Evolutionary conservation across 257 asterid genomes (phyloP).

Genomic region (Solanum bukasovii): DNA sequence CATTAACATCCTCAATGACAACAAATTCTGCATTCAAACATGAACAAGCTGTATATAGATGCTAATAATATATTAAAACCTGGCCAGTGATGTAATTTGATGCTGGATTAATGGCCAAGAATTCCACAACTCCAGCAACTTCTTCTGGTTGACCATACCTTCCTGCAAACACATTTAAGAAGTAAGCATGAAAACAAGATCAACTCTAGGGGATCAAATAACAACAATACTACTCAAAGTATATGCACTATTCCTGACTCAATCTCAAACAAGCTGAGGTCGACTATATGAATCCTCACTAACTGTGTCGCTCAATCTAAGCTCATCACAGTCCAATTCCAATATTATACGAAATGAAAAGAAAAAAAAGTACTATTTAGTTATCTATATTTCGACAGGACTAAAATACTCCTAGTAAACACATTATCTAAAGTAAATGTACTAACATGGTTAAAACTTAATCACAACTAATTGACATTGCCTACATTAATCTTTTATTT

Average conservation of each 20-base stretch:
- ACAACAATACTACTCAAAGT: neutral
- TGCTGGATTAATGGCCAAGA: conserved; percentile 34
- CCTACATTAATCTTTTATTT: neutral
- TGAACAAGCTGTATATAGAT: neutral
- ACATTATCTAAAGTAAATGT: neutral
- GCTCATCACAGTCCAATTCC: neutral
- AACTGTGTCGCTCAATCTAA: neutral
- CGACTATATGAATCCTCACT: neutral
- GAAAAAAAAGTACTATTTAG: neutral
- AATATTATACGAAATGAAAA: neutral
- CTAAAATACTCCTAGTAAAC: neutral
- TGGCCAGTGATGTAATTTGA: conserved; percentile 91
- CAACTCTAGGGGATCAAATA: neutral
- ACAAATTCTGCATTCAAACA: neutral
- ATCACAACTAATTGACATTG: neutral
- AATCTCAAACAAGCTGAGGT: neutral
- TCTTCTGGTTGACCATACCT: conserved; percentile 43
- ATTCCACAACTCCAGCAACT: conserved; percentile 37
- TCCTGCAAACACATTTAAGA: conserved; percentile 12
- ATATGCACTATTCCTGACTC: neutral
- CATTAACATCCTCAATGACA: neutral
- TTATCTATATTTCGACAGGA: neutral
- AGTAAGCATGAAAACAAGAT: neutral
- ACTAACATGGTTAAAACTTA: neutral
- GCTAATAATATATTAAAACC: conserved; percentile 23